phyloP scores from a whole-genome alignment of 1,284 basidiomycete species.

The Cryptococcus sp. region DNA sequence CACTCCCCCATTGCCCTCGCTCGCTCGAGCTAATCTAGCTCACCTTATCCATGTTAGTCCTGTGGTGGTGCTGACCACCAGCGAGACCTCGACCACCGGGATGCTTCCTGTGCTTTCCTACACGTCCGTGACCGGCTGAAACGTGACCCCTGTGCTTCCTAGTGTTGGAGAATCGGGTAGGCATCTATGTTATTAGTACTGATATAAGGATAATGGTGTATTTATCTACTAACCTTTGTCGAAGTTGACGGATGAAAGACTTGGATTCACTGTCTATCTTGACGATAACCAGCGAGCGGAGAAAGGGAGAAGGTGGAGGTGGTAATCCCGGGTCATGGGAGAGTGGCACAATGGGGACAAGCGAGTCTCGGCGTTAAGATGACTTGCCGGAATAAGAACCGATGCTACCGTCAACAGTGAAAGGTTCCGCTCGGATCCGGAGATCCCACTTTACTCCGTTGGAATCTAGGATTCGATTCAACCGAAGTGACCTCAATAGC shows the following conservation, averaged over 20 bases:
- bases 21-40: slow-evolving; percentile 6
- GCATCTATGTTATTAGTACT: slow-evolving; percentile 57
- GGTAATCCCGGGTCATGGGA: too few species aligned
- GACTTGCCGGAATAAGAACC: too few species aligned
- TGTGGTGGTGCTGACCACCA: slow-evolving; percentile 99
- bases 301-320: neutral
- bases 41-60: slow-evolving; percentile 57
- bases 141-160: slow-evolving; percentile 99
- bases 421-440: too few species aligned
- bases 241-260: slow-evolving; percentile 24
- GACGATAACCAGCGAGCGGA: neutral
- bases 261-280: neutral
- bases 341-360: too few species aligned
- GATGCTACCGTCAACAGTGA: too few species aligned
- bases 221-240: slow-evolving; percentile 17
- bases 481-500: too few species aligned
- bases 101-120: slow-evolving; percentile 99
- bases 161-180: slow-evolving; percentile 90
- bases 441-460: too few species aligned
- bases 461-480: too few species aligned
- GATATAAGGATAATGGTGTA: neutral
- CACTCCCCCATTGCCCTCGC: neutral
- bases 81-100: slow-evolving; percentile 99
- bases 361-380: too few species aligned
- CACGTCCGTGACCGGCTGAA: slow-evolving; percentile 97